Evolutionary conservation across 2,329 filamentous ascomycete genomes (phyloP).

Genomic region (Aureobasidium zeae): DNA sequence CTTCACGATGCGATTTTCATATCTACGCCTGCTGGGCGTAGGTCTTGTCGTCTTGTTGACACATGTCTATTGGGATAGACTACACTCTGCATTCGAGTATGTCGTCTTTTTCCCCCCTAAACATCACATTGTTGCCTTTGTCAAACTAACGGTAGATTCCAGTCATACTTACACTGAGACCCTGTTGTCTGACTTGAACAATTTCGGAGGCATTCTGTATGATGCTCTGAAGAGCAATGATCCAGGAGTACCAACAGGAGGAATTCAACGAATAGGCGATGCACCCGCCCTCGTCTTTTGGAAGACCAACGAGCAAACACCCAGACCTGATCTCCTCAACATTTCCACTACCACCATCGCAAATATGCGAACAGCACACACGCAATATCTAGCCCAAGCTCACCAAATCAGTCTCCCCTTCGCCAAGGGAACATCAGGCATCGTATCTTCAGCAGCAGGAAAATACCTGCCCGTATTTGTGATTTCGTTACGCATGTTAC

Average conservation of each 20-base stretch:
- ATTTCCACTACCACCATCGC: not conserved
- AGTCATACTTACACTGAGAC: not conserved
- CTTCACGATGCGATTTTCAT: not conserved
- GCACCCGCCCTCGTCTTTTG: conserved; percentile 9
- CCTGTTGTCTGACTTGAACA: not conserved
- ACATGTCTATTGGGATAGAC: not conserved
- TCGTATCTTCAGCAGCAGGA: conserved; percentile 14
- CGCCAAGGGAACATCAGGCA: not conserved
- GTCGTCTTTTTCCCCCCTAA: not conserved
- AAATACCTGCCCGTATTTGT: conserved; percentile 12
- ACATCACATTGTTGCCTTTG: too few species aligned
- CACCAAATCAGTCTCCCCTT: not conserved
- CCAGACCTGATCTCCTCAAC: conserved; percentile 10
- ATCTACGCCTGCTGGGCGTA: not conserved
- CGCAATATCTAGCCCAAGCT: not conserved
- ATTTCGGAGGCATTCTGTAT: not conserved
- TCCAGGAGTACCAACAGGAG: not conserved
- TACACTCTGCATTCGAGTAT: not conserved
- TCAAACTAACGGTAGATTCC: not conserved
- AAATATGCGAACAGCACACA: conserved; percentile 5
- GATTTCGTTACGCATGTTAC: conserved; percentile 30
- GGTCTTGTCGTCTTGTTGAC: conserved; percentile 3
- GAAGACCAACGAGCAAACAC: conserved; percentile 1
- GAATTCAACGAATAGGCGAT: not conserved
- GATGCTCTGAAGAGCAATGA: not conserved